Conservation (phyloP, 495 filamentous ascomycete species). For the Penicillium salamii region DNA sequence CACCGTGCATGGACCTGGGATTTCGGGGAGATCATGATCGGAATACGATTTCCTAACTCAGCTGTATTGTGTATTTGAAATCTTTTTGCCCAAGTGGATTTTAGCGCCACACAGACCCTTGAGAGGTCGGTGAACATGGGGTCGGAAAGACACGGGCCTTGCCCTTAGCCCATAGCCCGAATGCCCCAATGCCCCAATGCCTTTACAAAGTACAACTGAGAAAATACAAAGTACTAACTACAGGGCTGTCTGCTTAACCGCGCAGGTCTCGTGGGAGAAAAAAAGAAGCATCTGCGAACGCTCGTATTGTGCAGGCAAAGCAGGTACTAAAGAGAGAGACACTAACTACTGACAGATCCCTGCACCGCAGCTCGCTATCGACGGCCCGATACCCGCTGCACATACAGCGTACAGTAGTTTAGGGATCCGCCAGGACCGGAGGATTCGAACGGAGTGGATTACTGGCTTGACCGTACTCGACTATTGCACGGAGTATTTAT, state of each 20-base stretch:
- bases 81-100: conserved; percentile 2
- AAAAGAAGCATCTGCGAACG: background rate
- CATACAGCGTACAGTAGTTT: conserved; percentile 28
- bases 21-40: background rate
- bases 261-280: too few species aligned
- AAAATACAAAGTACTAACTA: too few species aligned
- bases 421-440: conserved; percentile 6
- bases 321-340: background rate
- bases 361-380: conserved; percentile 32
- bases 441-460: background rate
- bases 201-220: too few species aligned
- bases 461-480: too few species aligned
- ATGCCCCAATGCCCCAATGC: too few species aligned
- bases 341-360: conserved; percentile 17
- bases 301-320: background rate
- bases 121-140: conserved; percentile 11
- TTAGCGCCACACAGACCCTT: conserved; percentile 11
- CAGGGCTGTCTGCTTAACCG: too few species aligned
- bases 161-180: too few species aligned
- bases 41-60: background rate
- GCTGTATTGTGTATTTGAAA: background rate
- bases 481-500: too few species aligned
- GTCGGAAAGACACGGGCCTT: conserved; percentile 7
- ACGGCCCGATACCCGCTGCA: conserved; percentile 36
- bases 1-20: background rate